phyloP scores from a whole-genome alignment of 345 rosid species.

The Hibiscus syriacus region DNA sequence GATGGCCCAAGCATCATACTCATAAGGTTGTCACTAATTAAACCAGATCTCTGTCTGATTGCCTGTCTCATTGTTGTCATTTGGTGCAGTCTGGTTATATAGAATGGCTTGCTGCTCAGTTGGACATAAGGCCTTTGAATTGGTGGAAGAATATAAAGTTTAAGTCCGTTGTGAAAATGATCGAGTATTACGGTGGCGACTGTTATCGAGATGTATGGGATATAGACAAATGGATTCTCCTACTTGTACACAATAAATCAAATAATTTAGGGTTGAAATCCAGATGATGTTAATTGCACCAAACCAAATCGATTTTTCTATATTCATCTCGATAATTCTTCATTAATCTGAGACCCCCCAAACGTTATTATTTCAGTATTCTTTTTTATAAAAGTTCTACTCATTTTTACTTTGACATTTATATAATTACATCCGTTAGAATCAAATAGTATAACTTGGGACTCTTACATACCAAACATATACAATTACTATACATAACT shows the following conservation, averaged over 20 bases:
- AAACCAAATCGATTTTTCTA: too few species aligned
- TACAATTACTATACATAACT: too few species aligned
- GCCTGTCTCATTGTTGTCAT: neutral
- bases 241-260: neutral
- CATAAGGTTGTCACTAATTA: neutral
- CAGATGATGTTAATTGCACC: too few species aligned
- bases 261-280: too few species aligned
- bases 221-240: conserved; percentile 23
- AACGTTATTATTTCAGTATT: too few species aligned
- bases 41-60: neutral
- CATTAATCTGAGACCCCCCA: too few species aligned
- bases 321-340: too few species aligned
- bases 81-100: conserved; percentile 40
- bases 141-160: conserved; percentile 55
- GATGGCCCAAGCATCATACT: conserved; percentile 1
- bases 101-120: conserved; percentile 51
- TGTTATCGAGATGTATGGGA: conserved; percentile 59
- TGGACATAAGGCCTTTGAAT: conserved; percentile 27
- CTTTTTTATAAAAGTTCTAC: too few species aligned
- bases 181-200: conserved; percentile 13
- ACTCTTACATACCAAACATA: too few species aligned
- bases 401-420: too few species aligned
- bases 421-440: too few species aligned
- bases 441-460: too few species aligned
- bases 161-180: neutral